Conservation (phyloP, 1,139 yeast genomes). For the Taphrina pruni region DNA sequence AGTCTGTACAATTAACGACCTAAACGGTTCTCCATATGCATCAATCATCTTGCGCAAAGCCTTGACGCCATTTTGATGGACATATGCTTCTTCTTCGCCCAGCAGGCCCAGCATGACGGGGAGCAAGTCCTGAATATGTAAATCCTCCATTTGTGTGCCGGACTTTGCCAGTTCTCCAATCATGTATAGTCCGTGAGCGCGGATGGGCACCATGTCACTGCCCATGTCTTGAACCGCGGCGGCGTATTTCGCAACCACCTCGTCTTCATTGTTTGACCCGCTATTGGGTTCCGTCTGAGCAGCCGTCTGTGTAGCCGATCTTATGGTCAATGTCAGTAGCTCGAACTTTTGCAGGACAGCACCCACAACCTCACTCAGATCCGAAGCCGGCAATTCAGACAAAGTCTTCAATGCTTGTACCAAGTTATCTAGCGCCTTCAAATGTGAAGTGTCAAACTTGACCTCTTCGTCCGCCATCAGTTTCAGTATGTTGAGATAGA, state of each 20-base stretch:
- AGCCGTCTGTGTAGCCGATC: not conserved
- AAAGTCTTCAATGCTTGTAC: not conserved
- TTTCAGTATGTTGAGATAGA: constrained; percentile 12
- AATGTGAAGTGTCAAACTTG: not conserved
- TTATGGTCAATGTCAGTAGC: constrained; percentile 1
- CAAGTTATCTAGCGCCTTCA: not conserved
- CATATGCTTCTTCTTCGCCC: constrained; percentile 81
- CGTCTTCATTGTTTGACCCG: constrained; percentile 53
- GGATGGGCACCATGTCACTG: constrained; percentile 80
- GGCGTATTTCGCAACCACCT: constrained; percentile 49
- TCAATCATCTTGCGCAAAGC: constrained; percentile 56
- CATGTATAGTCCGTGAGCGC: constrained; percentile 82
- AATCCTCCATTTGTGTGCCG: constrained; percentile 55
- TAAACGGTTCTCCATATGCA: constrained; percentile 10
- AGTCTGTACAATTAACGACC: not conserved
- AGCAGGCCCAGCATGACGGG: constrained; percentile 69
- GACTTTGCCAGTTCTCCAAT: constrained; percentile 61
- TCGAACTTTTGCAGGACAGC: constrained; percentile 6
- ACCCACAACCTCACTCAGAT: not conserved
- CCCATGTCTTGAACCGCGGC: constrained; percentile 54
- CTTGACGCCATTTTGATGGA: constrained; percentile 81
- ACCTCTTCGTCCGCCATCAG: not conserved
- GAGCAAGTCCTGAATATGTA: constrained; percentile 63
- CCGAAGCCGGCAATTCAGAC: not conserved
- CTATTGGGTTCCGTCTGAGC: not conserved